These are phyloP conservation scores for Cyclaneusma minus DNA, from an alignment of 2,329 filamentous ascomycete genomes.

Conservation along the genomic window DNA sequence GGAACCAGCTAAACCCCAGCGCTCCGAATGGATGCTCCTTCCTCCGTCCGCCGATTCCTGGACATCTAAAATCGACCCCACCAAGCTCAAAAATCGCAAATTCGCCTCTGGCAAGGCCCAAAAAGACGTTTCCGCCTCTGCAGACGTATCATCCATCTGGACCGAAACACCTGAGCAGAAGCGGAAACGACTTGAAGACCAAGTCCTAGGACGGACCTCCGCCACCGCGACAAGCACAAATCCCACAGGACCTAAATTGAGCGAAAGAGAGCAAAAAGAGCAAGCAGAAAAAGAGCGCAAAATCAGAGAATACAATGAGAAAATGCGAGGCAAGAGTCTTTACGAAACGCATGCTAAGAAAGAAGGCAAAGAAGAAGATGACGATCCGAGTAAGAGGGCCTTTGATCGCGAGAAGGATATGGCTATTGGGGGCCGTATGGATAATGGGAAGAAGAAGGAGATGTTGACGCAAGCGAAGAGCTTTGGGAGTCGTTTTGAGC, in stretches of 20 bases:
- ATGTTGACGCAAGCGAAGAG: slow-evolving; percentile 65
- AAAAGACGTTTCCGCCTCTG: slow-evolving; percentile 19
- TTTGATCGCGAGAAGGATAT: slow-evolving; percentile 96
- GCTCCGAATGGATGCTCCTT: slow-evolving; percentile 76
- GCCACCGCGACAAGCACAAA: slow-evolving; percentile 9
- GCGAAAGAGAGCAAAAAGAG: slow-evolving; percentile 14
- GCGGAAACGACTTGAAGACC: slow-evolving; percentile 61
- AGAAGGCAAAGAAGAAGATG: slow-evolving; percentile 47
- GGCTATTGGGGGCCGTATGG: slow-evolving; percentile 57
- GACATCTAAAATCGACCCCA: slow-evolving; percentile 59
- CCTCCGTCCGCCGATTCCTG: slow-evolving; percentile 40
- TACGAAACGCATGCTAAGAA: slow-evolving; percentile 29
- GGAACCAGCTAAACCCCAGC: slow-evolving; percentile 34
- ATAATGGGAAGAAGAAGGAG: slow-evolving; percentile 58
- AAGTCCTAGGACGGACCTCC: slow-evolving; percentile 56
- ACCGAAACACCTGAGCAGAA: slow-evolving; percentile 87
- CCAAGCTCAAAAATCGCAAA: slow-evolving; percentile 65
- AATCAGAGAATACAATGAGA: slow-evolving; percentile 43
- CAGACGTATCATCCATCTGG: slow-evolving; percentile 44
- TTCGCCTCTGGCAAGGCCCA: slow-evolving; percentile 60
- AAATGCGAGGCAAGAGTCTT: slow-evolving; percentile 37
- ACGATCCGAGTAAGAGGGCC: slow-evolving; percentile 76
- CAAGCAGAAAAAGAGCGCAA: slow-evolving; percentile 29
- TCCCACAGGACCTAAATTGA: slow-evolving; percentile 11
- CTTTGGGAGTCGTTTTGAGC: slow-evolving; percentile 69